A percentile compares a stretch with the other conserved stretches of the same genome.
Evolutionary conservation across 768 basidiomycete genomes (phyloP).

Genomic region (Kwoniella europaea): DNA sequence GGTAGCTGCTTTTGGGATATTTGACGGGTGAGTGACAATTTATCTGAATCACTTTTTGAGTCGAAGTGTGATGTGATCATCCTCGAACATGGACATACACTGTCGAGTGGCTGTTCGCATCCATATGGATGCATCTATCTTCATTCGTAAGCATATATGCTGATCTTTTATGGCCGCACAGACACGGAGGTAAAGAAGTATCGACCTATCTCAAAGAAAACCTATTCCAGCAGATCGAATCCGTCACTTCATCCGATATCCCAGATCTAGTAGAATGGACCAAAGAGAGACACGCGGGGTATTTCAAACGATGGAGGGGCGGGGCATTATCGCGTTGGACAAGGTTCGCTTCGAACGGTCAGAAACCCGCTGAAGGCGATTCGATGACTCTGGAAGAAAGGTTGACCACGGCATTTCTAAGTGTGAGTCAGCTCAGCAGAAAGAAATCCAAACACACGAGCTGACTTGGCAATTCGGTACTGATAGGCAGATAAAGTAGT

Average conservation of each 20-base stretch:
- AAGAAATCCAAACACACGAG: not conserved
- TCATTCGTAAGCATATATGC: not conserved
- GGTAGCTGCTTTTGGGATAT: conserved; percentile 84
- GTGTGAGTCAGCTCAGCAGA: conserved; percentile 62
- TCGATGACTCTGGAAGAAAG: conserved; percentile 78
- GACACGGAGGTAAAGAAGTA: conserved; percentile 89
- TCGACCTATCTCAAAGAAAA: conserved; percentile 84
- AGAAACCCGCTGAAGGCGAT: conserved; percentile 18
- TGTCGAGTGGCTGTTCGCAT: not conserved
- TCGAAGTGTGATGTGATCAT: too few species aligned
- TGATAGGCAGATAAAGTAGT: conserved; percentile 74
- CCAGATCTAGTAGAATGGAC: conserved; percentile 62
- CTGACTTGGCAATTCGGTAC: not conserved
- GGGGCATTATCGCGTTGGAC: conserved; percentile 65
- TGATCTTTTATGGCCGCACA: conserved; percentile 52
- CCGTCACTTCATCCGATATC: conserved; percentile 65
- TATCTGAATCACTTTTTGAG: too few species aligned
- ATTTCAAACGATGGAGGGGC: conserved; percentile 86
- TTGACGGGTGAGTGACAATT: conserved; percentile 72
- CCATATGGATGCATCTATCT: not conserved
- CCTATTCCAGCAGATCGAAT: conserved; percentile 82
- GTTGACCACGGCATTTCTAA: conserved; percentile 82
- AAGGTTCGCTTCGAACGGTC: conserved; percentile 36
- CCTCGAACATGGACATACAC: too few species aligned
- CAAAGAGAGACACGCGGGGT: conserved; percentile 63